Evolutionary conservation across 805 yeast genomes (phyloP), one percentile per base, ranked within the genome.

Genomic region (Wickerhamomyces queroliae): DNA sequence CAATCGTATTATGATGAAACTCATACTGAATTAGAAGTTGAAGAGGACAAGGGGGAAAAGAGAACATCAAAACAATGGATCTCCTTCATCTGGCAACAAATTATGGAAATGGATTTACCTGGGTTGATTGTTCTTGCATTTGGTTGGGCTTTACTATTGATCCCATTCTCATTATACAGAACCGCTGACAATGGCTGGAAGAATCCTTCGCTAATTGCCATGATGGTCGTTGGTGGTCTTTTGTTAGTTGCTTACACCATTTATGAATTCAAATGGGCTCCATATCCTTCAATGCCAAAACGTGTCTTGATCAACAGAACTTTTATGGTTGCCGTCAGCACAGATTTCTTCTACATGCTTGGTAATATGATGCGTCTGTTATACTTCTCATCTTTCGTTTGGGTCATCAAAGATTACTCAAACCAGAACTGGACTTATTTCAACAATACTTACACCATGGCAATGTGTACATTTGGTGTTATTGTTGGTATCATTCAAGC

Each of bases 161-260:
- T 67, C 23, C 73, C 73, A 21, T 60, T 63, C 39, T 63, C 69
- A 4, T 49, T 67, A 5, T 53, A 59, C 38, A 25, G 56, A 0
- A 39, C 55, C 33, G 70, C 69, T 16, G 41, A 49, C 25, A 54
- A 57, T 32, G 59, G 58, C 4, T 68, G 65, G 61, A 47, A 45
- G 10, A 62, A 62, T 42, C 69, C 69, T 17, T 58, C 63, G 36
- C 53, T 69, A 51, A 69, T 69, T 44, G 73, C 66, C 21, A 66
- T 68, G 73, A 48, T 67, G 22, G 58, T 65, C 31, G 58, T 66
- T 44, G 74, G 74, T 42, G 59, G 62, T 33, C 43, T 59, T 4
- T 39, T 68, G 8, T 49, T 69, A 40, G 55, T 65, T 20, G 43
- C 44, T 9, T 67, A 61, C 41, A 53, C 51, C 6, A 29, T 63